Conservation (phyloP, 305 asterid genomes). For the Fraxinus platypoda region DNA sequence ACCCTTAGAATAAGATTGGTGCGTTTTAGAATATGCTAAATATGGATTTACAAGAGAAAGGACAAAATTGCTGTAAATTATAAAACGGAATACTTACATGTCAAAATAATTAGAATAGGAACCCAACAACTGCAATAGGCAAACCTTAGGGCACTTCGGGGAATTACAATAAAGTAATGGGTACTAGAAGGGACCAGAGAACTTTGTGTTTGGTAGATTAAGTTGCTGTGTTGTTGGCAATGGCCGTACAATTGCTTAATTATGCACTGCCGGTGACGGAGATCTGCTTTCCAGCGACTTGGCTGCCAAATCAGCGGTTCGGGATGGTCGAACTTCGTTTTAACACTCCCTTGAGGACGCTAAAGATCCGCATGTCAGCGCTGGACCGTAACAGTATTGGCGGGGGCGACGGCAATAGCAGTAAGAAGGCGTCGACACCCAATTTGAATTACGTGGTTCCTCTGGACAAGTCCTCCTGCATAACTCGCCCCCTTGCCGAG, state of each 20-base stretch:
- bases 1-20: too few relatives aligned
- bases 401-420: conserved; percentile 31
- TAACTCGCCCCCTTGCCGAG: conserved; percentile 89
- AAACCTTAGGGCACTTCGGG: neutral
- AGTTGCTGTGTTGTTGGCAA: conserved; percentile 24
- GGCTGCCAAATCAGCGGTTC: conserved; percentile 25
- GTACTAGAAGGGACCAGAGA: neutral
- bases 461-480: conserved; percentile 70
- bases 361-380: conserved; percentile 47
- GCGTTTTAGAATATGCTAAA: too few relatives aligned
- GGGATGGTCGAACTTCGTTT: conserved; percentile 25
- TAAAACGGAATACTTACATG: neutral
- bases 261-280: conserved; percentile 36
- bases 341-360: conserved; percentile 27
- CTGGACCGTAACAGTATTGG: conserved; percentile 31
- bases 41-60: too few relatives aligned
- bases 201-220: conserved; percentile 2
- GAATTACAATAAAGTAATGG: neutral
- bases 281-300: conserved; percentile 26
- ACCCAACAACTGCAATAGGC: neutral
- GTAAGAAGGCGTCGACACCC: conserved; percentile 56
- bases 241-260: conserved; percentile 51
- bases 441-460: conserved; percentile 86
- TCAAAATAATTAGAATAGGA: neutral
- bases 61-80: neutral